These are phyloP conservation scores for Saccharomycopsis microspora DNA, from an alignment of 805 yeast species.

Conservation along the genomic window DNA sequence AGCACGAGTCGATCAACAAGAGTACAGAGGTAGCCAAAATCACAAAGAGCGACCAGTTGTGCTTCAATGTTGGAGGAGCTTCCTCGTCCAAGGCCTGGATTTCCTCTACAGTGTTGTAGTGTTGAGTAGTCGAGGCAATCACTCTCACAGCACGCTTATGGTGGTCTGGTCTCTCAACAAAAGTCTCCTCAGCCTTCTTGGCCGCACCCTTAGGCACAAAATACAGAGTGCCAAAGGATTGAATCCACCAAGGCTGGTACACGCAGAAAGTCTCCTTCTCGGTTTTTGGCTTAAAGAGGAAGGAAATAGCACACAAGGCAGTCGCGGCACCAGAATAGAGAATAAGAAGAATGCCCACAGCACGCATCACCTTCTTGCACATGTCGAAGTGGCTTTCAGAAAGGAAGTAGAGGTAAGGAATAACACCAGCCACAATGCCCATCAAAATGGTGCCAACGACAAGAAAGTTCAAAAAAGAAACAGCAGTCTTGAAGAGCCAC, in stretches of 20 bases:
- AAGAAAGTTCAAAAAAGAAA: conserved; percentile 39
- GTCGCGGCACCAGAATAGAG: conserved; percentile 46
- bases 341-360: conserved; percentile 34
- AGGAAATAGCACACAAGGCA: conserved; percentile 34
- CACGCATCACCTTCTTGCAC: conserved; percentile 45
- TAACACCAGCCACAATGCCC: conserved; percentile 53
- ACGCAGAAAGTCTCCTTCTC: conserved; percentile 37
- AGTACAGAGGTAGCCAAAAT: conserved; percentile 35
- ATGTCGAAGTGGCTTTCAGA: conserved; percentile 31
- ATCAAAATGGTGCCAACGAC: conserved; percentile 51
- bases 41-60: conserved; percentile 36
- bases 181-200: conserved; percentile 34
- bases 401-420: conserved; percentile 49
- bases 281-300: conserved; percentile 38
- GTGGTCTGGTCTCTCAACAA: conserved; percentile 34
- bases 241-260: conserved; percentile 75
- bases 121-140: conserved; percentile 43
- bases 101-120: conserved; percentile 24
- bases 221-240: conserved; percentile 46
- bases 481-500: conserved; percentile 34
- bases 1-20: conserved; percentile 38
- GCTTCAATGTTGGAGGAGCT: conserved; percentile 27
- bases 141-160: conserved; percentile 35
- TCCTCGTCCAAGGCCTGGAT: conserved; percentile 22
- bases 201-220: conserved; percentile 46